phyloP scores from a whole-genome alignment of 805 yeast species.

The Candida methanosorbosa region DNA sequence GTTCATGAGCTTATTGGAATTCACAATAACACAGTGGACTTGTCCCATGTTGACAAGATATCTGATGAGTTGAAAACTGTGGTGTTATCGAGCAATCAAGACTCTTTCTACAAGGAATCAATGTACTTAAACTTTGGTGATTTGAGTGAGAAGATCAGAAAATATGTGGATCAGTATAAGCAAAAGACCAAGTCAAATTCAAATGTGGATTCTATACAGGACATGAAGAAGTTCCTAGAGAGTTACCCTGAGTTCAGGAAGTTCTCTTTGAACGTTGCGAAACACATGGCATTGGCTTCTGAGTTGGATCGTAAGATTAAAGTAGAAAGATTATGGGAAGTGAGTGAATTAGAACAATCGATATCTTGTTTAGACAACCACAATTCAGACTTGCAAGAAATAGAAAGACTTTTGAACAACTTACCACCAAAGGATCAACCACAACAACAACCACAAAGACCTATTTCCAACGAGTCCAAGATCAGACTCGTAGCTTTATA shows the following conservation, averaged over 20 bases:
- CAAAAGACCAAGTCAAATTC: slow-evolving; percentile 66
- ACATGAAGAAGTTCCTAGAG: slow-evolving; percentile 84
- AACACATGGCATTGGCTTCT: slow-evolving; percentile 84
- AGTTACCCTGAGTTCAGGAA: slow-evolving; percentile 92
- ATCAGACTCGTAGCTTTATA: slow-evolving; percentile 67
- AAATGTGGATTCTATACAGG: slow-evolving; percentile 71
- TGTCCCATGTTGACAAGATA: slow-evolving; percentile 46
- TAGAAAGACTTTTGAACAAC: slow-evolving; percentile 46
- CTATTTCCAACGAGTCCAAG: slow-evolving; percentile 47
- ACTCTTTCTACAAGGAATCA: slow-evolving; percentile 67
- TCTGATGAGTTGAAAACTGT: slow-evolving; percentile 53
- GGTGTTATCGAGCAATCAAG: slow-evolving; percentile 62
- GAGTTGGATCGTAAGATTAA: slow-evolving; percentile 76
- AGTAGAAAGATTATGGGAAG: slow-evolving; percentile 60
- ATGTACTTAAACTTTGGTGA: slow-evolving; percentile 94
- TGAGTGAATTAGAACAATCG: slow-evolving; percentile 86
- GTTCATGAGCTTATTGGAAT: slow-evolving; percentile 88
- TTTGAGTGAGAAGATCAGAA: slow-evolving; percentile 78
- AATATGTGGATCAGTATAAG: slow-evolving; percentile 77
- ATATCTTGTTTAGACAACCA: slow-evolving; percentile 59
- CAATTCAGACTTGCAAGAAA: slow-evolving; percentile 42
- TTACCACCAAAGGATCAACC: slow-evolving; percentile 10
- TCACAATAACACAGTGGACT: slow-evolving; percentile 67
- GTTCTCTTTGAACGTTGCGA: slow-evolving; percentile 78
- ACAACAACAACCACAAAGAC: slow-evolving; percentile 16